Conservation (phyloP, 2,329 filamentous ascomycete genomes). For the Tolypocladium capitatum region DNA sequence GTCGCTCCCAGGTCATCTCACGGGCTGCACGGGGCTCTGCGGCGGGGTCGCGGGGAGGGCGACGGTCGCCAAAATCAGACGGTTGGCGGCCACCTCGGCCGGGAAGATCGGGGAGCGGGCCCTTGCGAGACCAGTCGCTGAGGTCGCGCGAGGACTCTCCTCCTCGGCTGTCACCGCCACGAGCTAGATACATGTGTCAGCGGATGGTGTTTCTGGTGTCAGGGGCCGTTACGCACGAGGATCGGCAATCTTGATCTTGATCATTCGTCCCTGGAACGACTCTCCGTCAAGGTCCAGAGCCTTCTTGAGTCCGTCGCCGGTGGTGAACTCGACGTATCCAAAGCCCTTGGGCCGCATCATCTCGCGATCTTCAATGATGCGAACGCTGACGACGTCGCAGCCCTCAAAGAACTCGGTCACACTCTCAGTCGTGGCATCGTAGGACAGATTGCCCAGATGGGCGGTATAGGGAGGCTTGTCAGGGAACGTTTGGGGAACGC, state of each 20-base stretch:
- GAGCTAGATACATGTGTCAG: conserved; percentile 47
- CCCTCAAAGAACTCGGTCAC: conserved; percentile 75
- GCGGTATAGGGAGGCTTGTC: conserved; percentile 90
- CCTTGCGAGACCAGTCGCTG: conserved; percentile 85
- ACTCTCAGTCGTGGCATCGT: conserved; percentile 75
- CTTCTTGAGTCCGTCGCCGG: conserved; percentile 79
- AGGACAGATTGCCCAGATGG: conserved; percentile 91
- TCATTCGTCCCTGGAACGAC: conserved; percentile 75
- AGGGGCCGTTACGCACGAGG: conserved; percentile 56
- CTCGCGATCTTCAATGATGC: conserved; percentile 93
- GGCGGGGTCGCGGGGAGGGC: conserved; percentile 46
- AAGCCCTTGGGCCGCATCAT: conserved; percentile 94
- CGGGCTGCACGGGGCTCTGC: conserved; percentile 50
- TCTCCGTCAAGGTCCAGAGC: conserved; percentile 72
- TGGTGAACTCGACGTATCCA: conserved; percentile 89
- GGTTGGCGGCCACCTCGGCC: conserved; percentile 31
- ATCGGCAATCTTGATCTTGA: conserved; percentile 91
- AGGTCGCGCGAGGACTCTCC: conserved; percentile 62
- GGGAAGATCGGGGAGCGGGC: conserved; percentile 67
- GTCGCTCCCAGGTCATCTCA: conserved; percentile 85
- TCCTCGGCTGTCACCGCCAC: conserved; percentile 52
- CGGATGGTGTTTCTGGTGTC: not conserved
- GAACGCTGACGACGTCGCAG: conserved; percentile 79
- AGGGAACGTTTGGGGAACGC: conserved; percentile 60
- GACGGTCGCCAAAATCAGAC: conserved; percentile 46